Base-by-base conservation (phyloP, 2,329 filamentous ascomycete genomes). In the Curvularia hawaiiensis region DNA sequence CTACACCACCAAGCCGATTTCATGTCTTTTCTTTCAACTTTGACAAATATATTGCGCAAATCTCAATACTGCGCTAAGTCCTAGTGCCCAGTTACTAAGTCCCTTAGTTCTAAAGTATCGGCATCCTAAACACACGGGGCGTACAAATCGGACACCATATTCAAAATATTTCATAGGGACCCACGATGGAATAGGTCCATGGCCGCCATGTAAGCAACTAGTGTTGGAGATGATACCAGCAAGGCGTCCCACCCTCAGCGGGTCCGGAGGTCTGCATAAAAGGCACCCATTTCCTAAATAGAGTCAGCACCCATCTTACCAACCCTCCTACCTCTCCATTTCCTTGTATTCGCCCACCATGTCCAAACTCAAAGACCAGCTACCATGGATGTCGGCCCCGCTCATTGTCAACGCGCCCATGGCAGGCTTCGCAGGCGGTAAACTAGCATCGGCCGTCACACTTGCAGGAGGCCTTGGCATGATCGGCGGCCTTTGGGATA, bases 371-470 rank as follows among this genome's bases (percentile, higher is more conserved):
- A 59, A 55, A 28, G 18, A 56, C 1, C 59, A 62, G 5, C 60
- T 72, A 62, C 84, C 86, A 57, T 90, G 87, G 86, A 81, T 78
- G 1, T 66, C 75, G 12, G 55, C 73, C 1, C 87, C 87, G 3
- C 75, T 90, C 35, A 82, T 92, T 45, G 77, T 82, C 50, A 80
- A 81, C 35, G 89, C 87, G 1, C 90, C 90, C 0, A 91, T 92
- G 89, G 83, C 86, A 48, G 80, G 85, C 43, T 84, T 89, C 52
- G 79, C 82, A 65, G 82, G 70, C 71, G 82, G 70, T 63, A 79
- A 63, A 0, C 82, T 91, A 2, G 86, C 88, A 5, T 77, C 85
- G 10, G 81, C 85, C 28, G 83, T 91, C n/a, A 86, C 84, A 1
- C 74, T 76, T 52, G 81, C 83, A 11, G 80, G 79, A 12, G 79